Conservation (phyloP, 345 rosid species). For the Odontarrhena argentea region DNA sequence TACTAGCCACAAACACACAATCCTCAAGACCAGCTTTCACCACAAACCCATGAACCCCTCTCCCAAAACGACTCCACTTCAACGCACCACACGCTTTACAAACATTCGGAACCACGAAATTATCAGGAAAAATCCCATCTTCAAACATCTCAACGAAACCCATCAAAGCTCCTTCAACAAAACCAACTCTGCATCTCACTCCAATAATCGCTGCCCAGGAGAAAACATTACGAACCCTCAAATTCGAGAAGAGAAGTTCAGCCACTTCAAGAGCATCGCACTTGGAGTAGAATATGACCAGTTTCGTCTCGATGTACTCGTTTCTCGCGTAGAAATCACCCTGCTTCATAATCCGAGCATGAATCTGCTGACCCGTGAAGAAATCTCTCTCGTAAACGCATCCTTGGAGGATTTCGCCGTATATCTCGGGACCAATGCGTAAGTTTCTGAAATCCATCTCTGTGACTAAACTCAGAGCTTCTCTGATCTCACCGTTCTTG, state of each 20-base stretch:
- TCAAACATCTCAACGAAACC: constrained; percentile 63
- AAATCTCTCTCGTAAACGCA: constrained; percentile 64
- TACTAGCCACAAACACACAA: constrained; percentile 75
- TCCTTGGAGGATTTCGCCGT: constrained; percentile 72
- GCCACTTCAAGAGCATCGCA: constrained; percentile 57
- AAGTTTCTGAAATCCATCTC: constrained; percentile 51
- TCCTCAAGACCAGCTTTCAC: constrained; percentile 54
- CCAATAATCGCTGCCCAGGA: constrained; percentile 92
- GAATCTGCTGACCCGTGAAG: constrained; percentile 66
- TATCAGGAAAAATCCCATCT: constrained; percentile 60
- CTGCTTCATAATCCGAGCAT: constrained; percentile 65
- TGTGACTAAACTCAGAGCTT: constrained; percentile 57
- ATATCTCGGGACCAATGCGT: constrained; percentile 58
- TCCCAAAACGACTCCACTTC: constrained; percentile 56
- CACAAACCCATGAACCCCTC: constrained; percentile 68
- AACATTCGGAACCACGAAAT: constrained; percentile 72
- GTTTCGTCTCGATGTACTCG: constrained; percentile 68
- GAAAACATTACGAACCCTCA: constrained; percentile 58
- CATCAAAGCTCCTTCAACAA: constrained; percentile 51
- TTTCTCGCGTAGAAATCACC: constrained; percentile 58
- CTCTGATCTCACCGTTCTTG: constrained; percentile 57
- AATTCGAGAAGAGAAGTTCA: constrained; percentile 46
- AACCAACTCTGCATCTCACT: constrained; percentile 59
- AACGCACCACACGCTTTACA: constrained; percentile 74
- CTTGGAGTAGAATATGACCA: constrained; percentile 68